Conservation (phyloP, 2,329 filamentous ascomycete genomes). For the Corinectria fuckeliana region DNA sequence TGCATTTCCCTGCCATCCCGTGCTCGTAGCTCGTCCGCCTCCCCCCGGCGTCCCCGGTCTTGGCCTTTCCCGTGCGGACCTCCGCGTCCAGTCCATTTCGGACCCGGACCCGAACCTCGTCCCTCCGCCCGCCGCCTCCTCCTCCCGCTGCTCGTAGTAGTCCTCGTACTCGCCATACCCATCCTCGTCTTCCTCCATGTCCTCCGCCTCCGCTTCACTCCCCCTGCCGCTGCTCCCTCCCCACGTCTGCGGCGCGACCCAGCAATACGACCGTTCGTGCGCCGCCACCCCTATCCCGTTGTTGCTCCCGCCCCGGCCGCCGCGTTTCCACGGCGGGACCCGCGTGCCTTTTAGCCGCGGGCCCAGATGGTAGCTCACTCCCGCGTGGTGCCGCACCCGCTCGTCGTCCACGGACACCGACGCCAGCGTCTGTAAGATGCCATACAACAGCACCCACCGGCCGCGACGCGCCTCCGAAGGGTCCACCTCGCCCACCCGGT, state of each 20-base stretch:
- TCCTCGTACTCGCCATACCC: conserved; percentile 10
- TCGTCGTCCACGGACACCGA: conserved; percentile 65
- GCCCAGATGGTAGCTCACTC: conserved; percentile 63
- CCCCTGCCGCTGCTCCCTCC: conserved; percentile 11
- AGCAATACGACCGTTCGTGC: conserved; percentile 62
- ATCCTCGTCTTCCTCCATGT: conserved; percentile 16
- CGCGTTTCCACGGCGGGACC: conserved; percentile 60
- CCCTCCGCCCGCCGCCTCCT: background rate
- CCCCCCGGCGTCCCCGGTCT: background rate
- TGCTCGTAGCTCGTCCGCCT: background rate
- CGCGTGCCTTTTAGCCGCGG: conserved; percentile 51
- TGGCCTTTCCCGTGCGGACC: background rate
- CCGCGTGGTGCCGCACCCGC: conserved; percentile 57
- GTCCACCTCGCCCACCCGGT: conserved; percentile 57
- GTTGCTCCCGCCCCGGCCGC: conserved; percentile 8
- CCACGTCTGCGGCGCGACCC: conserved; percentile 48
- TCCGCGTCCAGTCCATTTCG: background rate
- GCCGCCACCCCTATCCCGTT: conserved; percentile 44
- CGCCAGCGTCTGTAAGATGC: conserved; percentile 64
- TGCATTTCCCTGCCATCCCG: conserved; percentile 1
- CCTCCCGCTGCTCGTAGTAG: conserved; percentile 9
- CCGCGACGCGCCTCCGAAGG: conserved; percentile 62
- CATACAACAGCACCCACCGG: conserved; percentile 68
- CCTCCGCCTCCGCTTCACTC: conserved; percentile 10
- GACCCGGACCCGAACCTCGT: conserved; percentile 4